Evolutionary conservation across 2,329 filamentous ascomycete species (phyloP), one percentile per base, ranked within the genome.

Genomic region (Penicillium nordicum): DNA sequence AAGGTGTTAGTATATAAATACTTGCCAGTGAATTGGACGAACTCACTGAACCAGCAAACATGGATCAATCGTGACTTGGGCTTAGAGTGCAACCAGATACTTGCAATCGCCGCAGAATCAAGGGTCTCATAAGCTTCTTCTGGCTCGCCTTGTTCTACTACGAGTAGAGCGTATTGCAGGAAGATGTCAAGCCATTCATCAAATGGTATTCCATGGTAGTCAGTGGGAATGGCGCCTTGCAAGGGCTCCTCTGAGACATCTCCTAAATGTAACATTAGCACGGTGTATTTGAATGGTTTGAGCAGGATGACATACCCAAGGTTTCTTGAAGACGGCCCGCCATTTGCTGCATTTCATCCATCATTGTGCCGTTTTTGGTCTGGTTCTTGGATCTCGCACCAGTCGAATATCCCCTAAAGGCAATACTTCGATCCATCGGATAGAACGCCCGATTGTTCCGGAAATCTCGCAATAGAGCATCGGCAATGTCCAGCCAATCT

Each of bases 141-240:
- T 14, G 83, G 79, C 46, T 88, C 84, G 34, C 86, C 86, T 21
- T 81, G 77, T 41, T 85, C 83, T 8, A 92, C 89, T 32, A 94
- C 82, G 5, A 87, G 80, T 46, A 97, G 80, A 3, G 92, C 89
- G 69, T 95, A 95, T 67, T 94, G 89, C 36, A 95, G 82, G 69
- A 99, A 96, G 0, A 96, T 81, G 63, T 95, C 89, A 3, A 97
- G 82, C 94, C 94, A 99, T 45, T 86, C 82, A 56, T 87, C 80
- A 68, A 97, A 96, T 0, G 86, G 79, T 45, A 97, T 89, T 8
- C 88, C 89, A 63, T 90, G 87, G 68, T 91, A 92, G 57, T 82
- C 79, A 45, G 73, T 73, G 2, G 83, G 82, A 37, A 80, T 71
- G 16, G 67, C 69, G 12, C 67, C 67, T 23, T 67, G 65, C 5